phyloP scores from a whole-genome alignment of 495 filamentous ascomycete genomes.

The Tuber indicum region DNA sequence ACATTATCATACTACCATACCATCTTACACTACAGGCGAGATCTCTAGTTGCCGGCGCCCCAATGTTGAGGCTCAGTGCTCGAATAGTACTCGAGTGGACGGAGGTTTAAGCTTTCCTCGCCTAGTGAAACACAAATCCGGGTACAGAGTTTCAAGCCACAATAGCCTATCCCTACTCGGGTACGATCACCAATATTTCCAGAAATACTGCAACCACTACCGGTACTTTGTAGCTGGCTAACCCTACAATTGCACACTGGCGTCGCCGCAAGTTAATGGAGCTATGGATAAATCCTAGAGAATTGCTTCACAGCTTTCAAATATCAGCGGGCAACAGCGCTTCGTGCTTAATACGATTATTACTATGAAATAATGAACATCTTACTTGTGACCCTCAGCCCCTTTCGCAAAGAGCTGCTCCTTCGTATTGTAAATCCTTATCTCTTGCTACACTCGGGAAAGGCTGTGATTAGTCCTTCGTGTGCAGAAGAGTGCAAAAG shows the following conservation, averaged over 20 bases:
- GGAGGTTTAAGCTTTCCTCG: constrained; percentile 2
- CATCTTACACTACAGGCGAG: neutral
- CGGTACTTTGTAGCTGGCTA: neutral
- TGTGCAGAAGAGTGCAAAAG: too few relatives aligned
- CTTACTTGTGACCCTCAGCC: neutral
- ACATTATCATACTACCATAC: neutral
- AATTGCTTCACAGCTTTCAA: neutral
- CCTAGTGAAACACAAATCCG: neutral
- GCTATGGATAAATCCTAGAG: neutral
- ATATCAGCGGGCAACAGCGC: neutral
- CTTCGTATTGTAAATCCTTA: neutral
- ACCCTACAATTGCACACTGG: neutral
- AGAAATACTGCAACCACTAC: neutral
- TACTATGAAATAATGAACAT: neutral
- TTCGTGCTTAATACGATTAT: neutral
- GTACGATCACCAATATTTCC: neutral
- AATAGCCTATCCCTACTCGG: neutral
- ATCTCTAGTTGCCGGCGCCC: neutral
- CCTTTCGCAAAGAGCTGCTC: neutral
- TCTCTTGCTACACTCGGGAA: neutral
- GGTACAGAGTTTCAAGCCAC: neutral
- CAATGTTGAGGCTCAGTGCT: neutral
- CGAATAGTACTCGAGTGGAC: neutral
- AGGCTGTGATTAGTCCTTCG: too few relatives aligned
- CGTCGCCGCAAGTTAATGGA: neutral